Evolutionary conservation across 768 basidiomycete genomes (phyloP).

Genomic region (Butyriboletus loyo): DNA sequence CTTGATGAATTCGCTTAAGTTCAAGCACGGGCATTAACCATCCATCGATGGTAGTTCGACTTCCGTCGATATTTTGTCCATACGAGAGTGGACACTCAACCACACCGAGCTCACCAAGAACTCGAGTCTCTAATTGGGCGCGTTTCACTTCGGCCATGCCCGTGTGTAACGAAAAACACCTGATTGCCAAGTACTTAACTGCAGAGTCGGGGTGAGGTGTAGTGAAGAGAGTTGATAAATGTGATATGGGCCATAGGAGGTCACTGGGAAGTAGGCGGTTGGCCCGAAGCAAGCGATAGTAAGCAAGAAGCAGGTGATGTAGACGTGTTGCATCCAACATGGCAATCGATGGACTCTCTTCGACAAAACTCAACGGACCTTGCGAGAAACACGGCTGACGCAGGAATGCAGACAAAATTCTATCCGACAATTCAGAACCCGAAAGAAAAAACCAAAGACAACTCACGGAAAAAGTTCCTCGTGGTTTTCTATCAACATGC

Average conservation of each 20-base stretch:
- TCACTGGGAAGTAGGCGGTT: slow-evolving; percentile 65
- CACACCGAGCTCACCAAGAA: slow-evolving; percentile 57
- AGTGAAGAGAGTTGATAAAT: slow-evolving; percentile 42
- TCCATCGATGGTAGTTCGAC: slow-evolving; percentile 54
- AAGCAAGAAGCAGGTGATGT: slow-evolving; percentile 70
- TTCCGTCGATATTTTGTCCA: slow-evolving; percentile 48
- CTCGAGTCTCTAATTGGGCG: slow-evolving; percentile 55
- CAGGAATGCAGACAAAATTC: slow-evolving; percentile 55
- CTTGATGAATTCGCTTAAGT: slow-evolving; percentile 51
- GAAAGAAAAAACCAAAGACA: not conserved
- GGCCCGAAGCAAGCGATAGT: slow-evolving; percentile 75
- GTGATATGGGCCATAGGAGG: slow-evolving; percentile 55
- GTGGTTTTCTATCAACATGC: slow-evolving; percentile 61
- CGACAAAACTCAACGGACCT: slow-evolving; percentile 55
- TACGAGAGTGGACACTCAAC: slow-evolving; percentile 64
- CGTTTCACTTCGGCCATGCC: slow-evolving; percentile 79
- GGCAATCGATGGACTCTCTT: slow-evolving; percentile 27
- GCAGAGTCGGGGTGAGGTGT: slow-evolving; percentile 60
- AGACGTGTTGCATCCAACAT: slow-evolving; percentile 45
- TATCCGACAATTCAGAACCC: slow-evolving; percentile 25
- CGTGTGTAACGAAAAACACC: slow-evolving; percentile 72
- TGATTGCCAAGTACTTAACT: slow-evolving; percentile 66
- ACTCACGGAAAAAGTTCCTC: slow-evolving; percentile 72
- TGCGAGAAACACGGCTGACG: slow-evolving; percentile 39
- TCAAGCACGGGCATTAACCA: slow-evolving; percentile 83